Evolutionary conservation across 768 basidiomycete species (phyloP), one percentile per base, ranked within the genome.

Genomic region (Hirschioporus abietinus): DNA sequence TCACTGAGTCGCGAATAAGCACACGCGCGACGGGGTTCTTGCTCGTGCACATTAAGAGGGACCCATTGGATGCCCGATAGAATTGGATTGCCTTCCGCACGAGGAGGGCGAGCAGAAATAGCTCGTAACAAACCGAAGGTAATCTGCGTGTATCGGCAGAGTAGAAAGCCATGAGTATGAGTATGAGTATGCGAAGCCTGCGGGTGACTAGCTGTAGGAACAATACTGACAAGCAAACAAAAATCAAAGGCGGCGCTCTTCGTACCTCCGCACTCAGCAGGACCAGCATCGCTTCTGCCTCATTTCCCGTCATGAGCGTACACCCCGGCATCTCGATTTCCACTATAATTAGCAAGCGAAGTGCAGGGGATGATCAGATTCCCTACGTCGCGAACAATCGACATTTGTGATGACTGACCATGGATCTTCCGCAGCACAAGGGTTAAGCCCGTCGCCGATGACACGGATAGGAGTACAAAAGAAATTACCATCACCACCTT

Each of bases 321-420:
- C 60, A 61, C 15, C 25, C 60, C 15, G 60, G 60, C 60, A 61
- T 61, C 60, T 25, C 30, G 60, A 61, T 25, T 18, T 61, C 60
- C 17, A 61, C 60, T 61, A 15, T 9, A 61, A 61, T 25, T 15
- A 24, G 3, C 12, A 20, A 52, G 20, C 12, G 42, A 52, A 10
- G 20, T 52, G 20, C 12, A 52, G 12, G 15, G 42, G 42, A 20
- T 52, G 12, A 52, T 52, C 42, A 52, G 42, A 6, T 2, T 24
- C 1, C 15, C 4, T 3, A 61, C 3, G 12, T 61, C 5, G 60
- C 3, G 7, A n/a, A 15, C 23, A 15, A 61, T 25, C 30, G 30
- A 34, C 17, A 30, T n/a, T n/a, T n/a, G n/a, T n/a, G 30, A 8
- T 61, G 60, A 61, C 60, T 25, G 5, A 61, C 60, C 60, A 25